Base-by-base conservation (phyloP, 805 yeast species). In the Ogataea henricii region DNA sequence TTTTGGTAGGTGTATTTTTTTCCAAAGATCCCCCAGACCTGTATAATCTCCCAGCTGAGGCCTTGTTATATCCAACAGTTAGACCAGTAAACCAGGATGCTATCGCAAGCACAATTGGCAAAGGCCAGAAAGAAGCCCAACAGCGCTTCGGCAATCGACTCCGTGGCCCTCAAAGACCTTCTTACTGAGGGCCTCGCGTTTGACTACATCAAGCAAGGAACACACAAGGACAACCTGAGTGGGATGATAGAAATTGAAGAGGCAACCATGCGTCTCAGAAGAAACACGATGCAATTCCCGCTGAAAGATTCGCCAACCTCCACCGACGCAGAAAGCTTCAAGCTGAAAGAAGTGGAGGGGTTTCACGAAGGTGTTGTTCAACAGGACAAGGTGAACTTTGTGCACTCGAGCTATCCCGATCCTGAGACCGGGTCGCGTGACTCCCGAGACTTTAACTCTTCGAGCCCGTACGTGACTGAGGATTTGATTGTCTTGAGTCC, bases 221-320 rank as follows among this genome's bases (percentile, higher is more conserved):
- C 42, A 4, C 46, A 50, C 27, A 26, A 34, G 10, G 37, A 47
- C 16, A 40, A 44, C 33, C 39, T 37, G 2, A 22, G 26, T 9
- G 40, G 36, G 17, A 29, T 33, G 22, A 22, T 38, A 6, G 42
- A 42, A 14, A 35, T 42, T 14, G 49, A 44, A 20, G 30, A 36
- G 14, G 36, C 21, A 6, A 22, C 17, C 2, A 32, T 16, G 3
- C 41, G 37, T 16, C 21, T 43, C n/a, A 43, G 56, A 44, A 46
- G 58, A 39, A 50, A 35, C 40, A 55, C 56, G 5, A 27, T 55
- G 50, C 54, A 47, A n/a, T 52, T 55, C 17, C 56, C 56, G 4
- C 34, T 55, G 17, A 13, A 23, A 3, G 40, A 20, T 2, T 21
- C 36, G 17, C 18, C 30, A 8, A 2, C 42, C 6, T 29, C 43